Conservation (phyloP, 2,329 filamentous ascomycete species). For the Fusarium phyllophilum region DNA sequence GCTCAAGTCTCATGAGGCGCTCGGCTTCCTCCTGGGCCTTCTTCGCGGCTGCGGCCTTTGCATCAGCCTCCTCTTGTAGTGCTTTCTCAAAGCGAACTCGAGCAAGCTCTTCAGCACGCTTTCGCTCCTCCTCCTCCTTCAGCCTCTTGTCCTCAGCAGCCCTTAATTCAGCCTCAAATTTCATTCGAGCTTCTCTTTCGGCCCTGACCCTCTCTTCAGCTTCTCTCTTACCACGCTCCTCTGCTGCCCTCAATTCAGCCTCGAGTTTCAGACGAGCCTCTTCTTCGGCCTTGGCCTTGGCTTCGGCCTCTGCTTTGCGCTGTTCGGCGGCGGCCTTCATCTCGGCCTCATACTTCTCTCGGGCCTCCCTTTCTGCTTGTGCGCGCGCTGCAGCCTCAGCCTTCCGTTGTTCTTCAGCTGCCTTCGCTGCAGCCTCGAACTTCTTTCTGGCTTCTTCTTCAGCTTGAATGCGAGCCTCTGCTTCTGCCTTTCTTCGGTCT, state of each 20-base stretch:
- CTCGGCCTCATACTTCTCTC: constrained; percentile 59
- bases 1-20: constrained; percentile 50
- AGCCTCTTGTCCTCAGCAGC: constrained; percentile 57
- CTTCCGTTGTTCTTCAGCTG: constrained; percentile 48
- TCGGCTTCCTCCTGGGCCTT: constrained; percentile 57
- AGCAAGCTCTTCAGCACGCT: constrained; percentile 61
- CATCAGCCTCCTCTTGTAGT: constrained; percentile 54
- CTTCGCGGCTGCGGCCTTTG: constrained; percentile 55
- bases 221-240: constrained; percentile 57
- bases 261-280: constrained; percentile 60
- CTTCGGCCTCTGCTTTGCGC: constrained; percentile 59
- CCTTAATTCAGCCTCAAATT: constrained; percentile 54
- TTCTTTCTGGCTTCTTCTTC: constrained; percentile 59
- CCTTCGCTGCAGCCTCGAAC: constrained; percentile 56
- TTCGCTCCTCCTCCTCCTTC: constrained; percentile 52
- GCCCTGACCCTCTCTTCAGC: constrained; percentile 58
- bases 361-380: constrained; percentile 52
- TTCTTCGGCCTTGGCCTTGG: constrained; percentile 57
- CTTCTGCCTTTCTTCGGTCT: constrained; percentile 56
- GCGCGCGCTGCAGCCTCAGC: constrained; percentile 33
- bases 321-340: constrained; percentile 56
- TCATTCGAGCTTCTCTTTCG: constrained; percentile 51
- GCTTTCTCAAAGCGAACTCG: constrained; percentile 54
- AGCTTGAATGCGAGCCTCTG: constrained; percentile 57
- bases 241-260: constrained; percentile 55